A percentile compares a stretch with the other conserved stretches of the same genome.
Evolutionary conservation across 768 basidiomycete species (phyloP).

Genomic region (Termitomyces sp.): DNA sequence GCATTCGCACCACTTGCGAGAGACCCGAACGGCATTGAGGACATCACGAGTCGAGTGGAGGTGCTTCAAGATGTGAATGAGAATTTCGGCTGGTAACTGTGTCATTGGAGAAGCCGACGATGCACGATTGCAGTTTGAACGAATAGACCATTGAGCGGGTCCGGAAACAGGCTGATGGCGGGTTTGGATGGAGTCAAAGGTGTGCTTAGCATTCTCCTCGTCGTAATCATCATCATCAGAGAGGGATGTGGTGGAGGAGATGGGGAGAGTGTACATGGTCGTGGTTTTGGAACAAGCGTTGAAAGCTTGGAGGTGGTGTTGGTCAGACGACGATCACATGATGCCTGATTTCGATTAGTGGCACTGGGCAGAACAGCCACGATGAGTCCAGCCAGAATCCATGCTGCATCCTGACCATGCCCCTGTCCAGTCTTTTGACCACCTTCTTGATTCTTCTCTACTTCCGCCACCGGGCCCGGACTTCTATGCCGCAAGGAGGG

Average conservation of each 20-base stretch:
- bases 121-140: conserved; percentile 12
- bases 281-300: conserved; percentile 24
- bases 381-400: conserved; percentile 3
- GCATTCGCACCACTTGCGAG: conserved; percentile 92
- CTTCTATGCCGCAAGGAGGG: conserved; percentile 57
- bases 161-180: conserved; percentile 34
- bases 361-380: background rate
- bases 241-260: conserved; percentile 75
- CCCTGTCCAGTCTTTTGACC: conserved; percentile 27
- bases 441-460: conserved; percentile 28
- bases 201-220: conserved; percentile 36
- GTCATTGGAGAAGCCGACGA: conserved; percentile 52
- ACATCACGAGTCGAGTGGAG: conserved; percentile 73
- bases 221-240: conserved; percentile 73
- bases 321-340: conserved; percentile 15
- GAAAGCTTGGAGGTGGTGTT: conserved; percentile 7
- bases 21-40: conserved; percentile 72
- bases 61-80: conserved; percentile 88
- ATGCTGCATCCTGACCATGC: conserved; percentile 3
- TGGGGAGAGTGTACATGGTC: conserved; percentile 47
- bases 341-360: conserved; percentile 5
- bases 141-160: conserved; percentile 64
- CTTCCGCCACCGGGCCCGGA: conserved; percentile 62
- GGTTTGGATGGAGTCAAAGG: conserved; percentile 46
- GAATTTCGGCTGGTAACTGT: conserved; percentile 81